Evolutionary conservation across 768 basidiomycete genomes (phyloP).

Genomic region (Podaxis rugospora): DNA sequence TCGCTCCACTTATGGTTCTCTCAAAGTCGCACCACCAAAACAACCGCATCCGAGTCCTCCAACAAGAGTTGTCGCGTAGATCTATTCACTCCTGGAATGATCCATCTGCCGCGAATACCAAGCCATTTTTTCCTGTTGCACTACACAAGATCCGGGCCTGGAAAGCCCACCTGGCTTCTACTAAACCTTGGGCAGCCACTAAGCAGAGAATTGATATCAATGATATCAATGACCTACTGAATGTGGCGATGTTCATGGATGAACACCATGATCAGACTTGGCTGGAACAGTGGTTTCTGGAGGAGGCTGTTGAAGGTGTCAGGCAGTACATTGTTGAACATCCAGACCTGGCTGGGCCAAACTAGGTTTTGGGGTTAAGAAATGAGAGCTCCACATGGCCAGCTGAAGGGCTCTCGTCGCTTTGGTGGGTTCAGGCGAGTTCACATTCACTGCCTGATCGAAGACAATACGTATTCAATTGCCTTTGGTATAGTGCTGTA

Average conservation of each 20-base stretch:
- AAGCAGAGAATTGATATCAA: constrained; percentile 11
- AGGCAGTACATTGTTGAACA: not conserved
- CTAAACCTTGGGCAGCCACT: not conserved
- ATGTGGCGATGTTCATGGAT: not conserved
- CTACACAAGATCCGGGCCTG: constrained; percentile 25
- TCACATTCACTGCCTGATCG: not conserved
- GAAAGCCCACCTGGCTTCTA: constrained; percentile 11
- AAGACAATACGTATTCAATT: no score
- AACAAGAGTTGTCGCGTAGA: constrained; percentile 14
- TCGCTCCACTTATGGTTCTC: constrained; percentile 17
- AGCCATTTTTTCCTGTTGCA: constrained; percentile 29
- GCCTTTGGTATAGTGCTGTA: no score
- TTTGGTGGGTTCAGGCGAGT: not conserved
- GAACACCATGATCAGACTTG: constrained; percentile 6
- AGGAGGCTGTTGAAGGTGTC: constrained; percentile 13
- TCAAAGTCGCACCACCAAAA: constrained; percentile 9
- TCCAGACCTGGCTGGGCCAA: not conserved
- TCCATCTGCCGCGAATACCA: constrained; percentile 16
- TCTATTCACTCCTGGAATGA: constrained; percentile 17
- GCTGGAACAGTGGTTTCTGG: constrained; percentile 15
- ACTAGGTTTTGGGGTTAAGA: not conserved
- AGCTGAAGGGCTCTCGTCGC: no score
- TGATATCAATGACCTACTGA: constrained; percentile 16
- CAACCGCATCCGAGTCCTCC: not conserved
- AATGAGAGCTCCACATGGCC: not conserved